Evolutionary conservation across 352 stramenopile species (phyloP).

Genomic region (Phytophthora tentaculata): DNA sequence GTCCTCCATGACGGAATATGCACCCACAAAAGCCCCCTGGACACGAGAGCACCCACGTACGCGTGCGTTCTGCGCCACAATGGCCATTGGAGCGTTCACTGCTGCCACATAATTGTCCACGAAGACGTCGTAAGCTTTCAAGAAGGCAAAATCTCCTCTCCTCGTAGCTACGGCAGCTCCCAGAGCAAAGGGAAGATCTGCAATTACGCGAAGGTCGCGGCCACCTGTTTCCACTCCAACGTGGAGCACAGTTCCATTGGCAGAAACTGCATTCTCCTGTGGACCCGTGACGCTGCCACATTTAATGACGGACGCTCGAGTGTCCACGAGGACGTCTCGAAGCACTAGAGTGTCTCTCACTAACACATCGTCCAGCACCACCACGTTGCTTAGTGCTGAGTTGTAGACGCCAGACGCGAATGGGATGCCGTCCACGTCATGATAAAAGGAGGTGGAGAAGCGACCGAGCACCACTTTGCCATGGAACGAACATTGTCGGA

Average conservation of each 20-base stretch:
- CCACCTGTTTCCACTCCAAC: conserved; percentile 87
- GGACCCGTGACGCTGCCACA: conserved; percentile 68
- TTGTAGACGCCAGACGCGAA: conserved; percentile 75
- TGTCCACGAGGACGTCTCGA: conserved; percentile 51
- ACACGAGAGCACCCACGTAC: conserved; percentile 74
- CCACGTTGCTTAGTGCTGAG: conserved; percentile 59
- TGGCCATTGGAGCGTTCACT: conserved; percentile 51
- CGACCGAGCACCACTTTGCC: conserved; percentile 64
- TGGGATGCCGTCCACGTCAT: conserved; percentile 59
- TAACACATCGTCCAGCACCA: conserved; percentile 79
- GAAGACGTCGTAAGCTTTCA: conserved; percentile 52
- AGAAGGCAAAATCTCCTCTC: conserved; percentile 45
- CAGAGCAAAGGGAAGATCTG: conserved; percentile 75
- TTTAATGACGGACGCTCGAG: conserved; percentile 56
- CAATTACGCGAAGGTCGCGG: conserved; percentile 69
- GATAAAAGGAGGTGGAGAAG: conserved; percentile 39
- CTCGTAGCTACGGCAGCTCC: conserved; percentile 48
- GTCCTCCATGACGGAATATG: conserved; percentile 61
- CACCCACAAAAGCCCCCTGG: conserved; percentile 70
- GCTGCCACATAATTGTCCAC: conserved; percentile 62
- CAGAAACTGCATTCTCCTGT: conserved; percentile 29
- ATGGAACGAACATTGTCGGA: conserved; percentile 79
- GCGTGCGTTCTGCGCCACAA: conserved; percentile 56
- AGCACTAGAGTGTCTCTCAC: conserved; percentile 76
- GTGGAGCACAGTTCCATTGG: conserved; percentile 70